Evolutionary conservation across 176 grass and related monocot species (phyloP).

Genomic region (Avena eriantha): DNA sequence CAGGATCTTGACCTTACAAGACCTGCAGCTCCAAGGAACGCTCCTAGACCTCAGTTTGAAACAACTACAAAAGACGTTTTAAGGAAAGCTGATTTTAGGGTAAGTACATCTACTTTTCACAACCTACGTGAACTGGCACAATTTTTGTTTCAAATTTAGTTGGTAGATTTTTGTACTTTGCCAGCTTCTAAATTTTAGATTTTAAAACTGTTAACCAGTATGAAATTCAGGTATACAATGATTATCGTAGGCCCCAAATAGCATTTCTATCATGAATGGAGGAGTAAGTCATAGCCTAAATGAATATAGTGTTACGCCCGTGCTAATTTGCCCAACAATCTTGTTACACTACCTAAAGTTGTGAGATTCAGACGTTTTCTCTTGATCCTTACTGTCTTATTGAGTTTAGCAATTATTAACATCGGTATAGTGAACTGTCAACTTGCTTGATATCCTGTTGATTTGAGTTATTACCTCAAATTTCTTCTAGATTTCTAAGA

Average conservation of each 20-base stretch:
- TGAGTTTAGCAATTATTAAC: conserved; percentile 24
- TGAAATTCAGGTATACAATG: conserved; percentile 12
- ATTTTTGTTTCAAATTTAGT: conserved; percentile 8
- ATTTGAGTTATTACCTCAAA: background rate
- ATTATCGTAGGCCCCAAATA: background rate
- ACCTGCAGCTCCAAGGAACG: conserved; percentile 55
- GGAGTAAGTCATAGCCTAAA: background rate
- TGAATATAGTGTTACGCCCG: background rate
- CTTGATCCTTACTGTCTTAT: background rate
- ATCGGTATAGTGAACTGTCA: conserved; percentile 1
- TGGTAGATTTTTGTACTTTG: background rate
- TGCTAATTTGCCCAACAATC: conserved; percentile 6
- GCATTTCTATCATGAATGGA: background rate
- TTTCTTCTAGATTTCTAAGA: background rate
- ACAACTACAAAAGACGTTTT: conserved; percentile 79
- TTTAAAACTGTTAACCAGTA: background rate
- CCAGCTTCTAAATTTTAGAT: conserved; percentile 17
- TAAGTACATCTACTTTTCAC: conserved; percentile 43
- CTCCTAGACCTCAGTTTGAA: conserved; percentile 62
- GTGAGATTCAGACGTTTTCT: conserved; percentile 17
- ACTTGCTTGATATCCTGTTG: background rate
- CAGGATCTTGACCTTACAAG: conserved; percentile 91
- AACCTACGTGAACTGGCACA: conserved; percentile 15
- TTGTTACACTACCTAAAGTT: background rate
- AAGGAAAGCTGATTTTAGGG: conserved; percentile 95